These are phyloP conservation scores for Crithidia bombi DNA, from an alignment of 208 protist species.

Conservation along the genomic window DNA sequence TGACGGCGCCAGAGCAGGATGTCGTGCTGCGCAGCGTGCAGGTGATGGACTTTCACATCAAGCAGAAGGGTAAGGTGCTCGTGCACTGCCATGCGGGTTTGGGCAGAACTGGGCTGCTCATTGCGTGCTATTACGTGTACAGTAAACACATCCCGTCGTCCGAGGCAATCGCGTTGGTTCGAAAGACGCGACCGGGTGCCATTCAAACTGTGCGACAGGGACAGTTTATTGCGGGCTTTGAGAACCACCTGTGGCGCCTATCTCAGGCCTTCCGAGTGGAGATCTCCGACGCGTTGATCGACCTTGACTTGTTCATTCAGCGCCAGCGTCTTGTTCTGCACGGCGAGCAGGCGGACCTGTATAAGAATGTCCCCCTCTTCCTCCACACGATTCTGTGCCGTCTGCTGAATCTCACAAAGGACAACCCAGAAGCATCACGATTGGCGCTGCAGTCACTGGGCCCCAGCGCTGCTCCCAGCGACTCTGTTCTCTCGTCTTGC, in stretches of 20 bases:
- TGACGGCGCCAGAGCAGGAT: constrained; percentile 89
- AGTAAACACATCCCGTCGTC: constrained; percentile 69
- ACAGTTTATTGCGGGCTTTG: constrained; percentile 88
- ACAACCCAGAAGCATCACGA: constrained; percentile 38
- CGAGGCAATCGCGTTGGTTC: constrained; percentile 80
- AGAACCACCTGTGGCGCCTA: constrained; percentile 84
- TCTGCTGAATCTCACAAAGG: constrained; percentile 64
- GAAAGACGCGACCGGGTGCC: constrained; percentile 69
- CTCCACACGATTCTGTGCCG: constrained; percentile 80
- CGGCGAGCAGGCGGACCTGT: constrained; percentile 79
- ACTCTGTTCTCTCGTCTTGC: constrained; percentile 52
- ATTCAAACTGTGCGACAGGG: constrained; percentile 88
- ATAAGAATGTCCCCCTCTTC: constrained; percentile 74
- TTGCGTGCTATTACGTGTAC: constrained; percentile 92
- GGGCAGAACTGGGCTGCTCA: constrained; percentile 90
- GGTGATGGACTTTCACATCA: constrained; percentile 91
- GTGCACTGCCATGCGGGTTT: constrained; percentile 94
- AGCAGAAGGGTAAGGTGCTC: constrained; percentile 84
- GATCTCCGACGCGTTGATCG: constrained; percentile 76
- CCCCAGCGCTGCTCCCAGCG: constrained; percentile 57
- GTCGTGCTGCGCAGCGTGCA: constrained; percentile 90
- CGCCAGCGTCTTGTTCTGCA: constrained; percentile 83
- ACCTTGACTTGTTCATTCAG: constrained; percentile 79
- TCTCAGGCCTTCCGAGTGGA: constrained; percentile 80
- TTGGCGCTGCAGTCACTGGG: constrained; percentile 65